Conservation (phyloP, 805 yeast species). For the Saturnispora saitoi region DNA sequence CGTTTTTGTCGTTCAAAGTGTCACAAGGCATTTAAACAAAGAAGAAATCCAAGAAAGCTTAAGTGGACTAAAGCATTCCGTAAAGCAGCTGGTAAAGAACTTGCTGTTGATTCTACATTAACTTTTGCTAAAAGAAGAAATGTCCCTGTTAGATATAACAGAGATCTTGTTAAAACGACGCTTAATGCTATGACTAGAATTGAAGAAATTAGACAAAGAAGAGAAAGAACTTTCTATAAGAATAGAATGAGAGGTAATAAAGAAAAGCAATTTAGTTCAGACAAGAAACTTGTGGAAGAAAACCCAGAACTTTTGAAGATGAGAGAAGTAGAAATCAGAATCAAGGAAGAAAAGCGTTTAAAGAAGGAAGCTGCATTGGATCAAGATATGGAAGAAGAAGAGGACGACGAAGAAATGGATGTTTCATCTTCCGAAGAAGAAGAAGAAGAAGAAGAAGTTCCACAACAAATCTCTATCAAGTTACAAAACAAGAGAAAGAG, state of each 20-base stretch:
- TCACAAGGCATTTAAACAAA: conserved; percentile 94
- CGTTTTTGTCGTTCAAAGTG: conserved; percentile 97
- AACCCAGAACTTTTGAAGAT: conserved; percentile 84
- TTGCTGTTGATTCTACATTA: conserved; percentile 93
- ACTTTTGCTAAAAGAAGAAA: conserved; percentile 97
- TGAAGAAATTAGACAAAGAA: conserved; percentile 89
- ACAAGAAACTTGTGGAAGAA: conserved; percentile 78
- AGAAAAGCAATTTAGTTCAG: conserved; percentile 75
- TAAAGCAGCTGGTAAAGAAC: conserved; percentile 97
- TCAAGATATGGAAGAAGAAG: conserved; percentile 37
- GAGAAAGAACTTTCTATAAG: conserved; percentile 98
- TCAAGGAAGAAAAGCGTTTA: conserved; percentile 56
- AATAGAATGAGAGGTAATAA: conserved; percentile 98
- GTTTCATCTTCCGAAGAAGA: conserved; percentile 30
- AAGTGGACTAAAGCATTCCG: conserved; percentile 99
- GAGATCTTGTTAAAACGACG: conserved; percentile 92
- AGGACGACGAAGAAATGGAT: conserved; percentile 37
- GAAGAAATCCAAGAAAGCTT: conserved; percentile 96
- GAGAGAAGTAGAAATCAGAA: conserved; percentile 87
- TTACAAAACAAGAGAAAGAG: conserved; percentile 40
- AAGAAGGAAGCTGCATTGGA: conserved; percentile 39
- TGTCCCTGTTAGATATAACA: conserved; percentile 94
- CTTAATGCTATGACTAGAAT: conserved; percentile 92
- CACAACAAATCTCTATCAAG: conserved; percentile 51
- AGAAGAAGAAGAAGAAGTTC: conserved; percentile 35